These are phyloP conservation scores for Geotrichum bryndzae DNA, from an alignment of 1,139 yeast genomes.

Conservation along the genomic window DNA sequence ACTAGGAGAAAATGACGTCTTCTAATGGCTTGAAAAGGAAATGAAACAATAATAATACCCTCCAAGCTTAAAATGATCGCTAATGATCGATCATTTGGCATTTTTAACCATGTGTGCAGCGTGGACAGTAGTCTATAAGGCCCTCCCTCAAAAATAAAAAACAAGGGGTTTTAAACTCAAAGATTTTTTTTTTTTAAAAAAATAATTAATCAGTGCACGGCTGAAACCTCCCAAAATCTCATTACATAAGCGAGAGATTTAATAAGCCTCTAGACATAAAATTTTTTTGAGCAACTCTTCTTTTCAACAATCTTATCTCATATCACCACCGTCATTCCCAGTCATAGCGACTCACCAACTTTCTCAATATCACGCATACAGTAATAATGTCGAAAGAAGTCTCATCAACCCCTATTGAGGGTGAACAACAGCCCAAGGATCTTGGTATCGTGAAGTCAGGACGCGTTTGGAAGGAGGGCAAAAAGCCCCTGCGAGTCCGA, in stretches of 20 bases:
- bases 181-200: too few species aligned
- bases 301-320: background rate
- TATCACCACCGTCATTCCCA: background rate
- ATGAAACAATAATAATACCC: too few species aligned
- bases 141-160: too few species aligned
- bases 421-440: background rate
- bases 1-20: too few species aligned
- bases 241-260: background rate
- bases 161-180: background rate
- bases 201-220: background rate
- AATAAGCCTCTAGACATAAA: background rate
- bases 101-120: background rate
- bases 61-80: background rate
- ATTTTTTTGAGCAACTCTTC: background rate
- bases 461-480: slow-evolving; percentile 35
- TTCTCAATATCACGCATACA: background rate
- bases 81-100: background rate
- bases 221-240: background rate
- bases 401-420: background rate
- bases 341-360: background rate
- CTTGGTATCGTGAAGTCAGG: slow-evolving; percentile 21
- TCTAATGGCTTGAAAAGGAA: too few species aligned
- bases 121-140: background rate
- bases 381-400: background rate
- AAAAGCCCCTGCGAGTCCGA: slow-evolving; percentile 31